Conservation (phyloP, 2,329 filamentous ascomycete genomes). For the Penicillium concentricum region DNA sequence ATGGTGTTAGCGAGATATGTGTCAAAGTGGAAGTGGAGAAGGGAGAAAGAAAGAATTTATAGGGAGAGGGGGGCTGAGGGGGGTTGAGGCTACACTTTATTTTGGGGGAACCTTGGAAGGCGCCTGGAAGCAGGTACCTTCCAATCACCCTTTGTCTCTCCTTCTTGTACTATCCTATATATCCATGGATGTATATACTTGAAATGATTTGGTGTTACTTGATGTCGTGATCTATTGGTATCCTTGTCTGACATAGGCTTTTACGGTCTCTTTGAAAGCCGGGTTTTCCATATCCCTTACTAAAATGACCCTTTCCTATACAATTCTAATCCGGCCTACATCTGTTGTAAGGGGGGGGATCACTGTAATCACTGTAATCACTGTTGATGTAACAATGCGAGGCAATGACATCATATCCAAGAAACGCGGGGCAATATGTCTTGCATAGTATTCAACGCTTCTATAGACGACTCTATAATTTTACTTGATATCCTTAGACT, state of each 20-base stretch:
- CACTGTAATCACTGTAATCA: no score
- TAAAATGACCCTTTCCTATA: background rate
- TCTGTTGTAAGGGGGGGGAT: background rate
- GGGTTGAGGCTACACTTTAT: background rate
- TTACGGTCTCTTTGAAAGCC: background rate
- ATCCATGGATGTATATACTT: background rate
- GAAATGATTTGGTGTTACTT: background rate
- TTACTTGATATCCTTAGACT: slow-evolving; percentile 9
- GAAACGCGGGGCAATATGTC: background rate
- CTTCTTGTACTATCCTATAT: background rate
- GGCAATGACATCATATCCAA: slow-evolving; percentile 2
- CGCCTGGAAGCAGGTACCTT: slow-evolving; percentile 10
- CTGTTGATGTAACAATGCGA: background rate
- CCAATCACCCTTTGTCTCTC: background rate
- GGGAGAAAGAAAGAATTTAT: background rate
- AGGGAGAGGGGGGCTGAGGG: background rate
- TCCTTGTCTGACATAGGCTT: background rate
- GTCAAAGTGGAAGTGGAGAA: background rate
- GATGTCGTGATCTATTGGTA: background rate
- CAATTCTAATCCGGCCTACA: background rate
- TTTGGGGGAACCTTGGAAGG: background rate
- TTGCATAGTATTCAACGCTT: background rate
- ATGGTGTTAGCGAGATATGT: slow-evolving; percentile 20
- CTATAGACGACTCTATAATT: background rate
- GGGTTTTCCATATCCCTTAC: background rate